Evolutionary conservation across 805 yeast genomes (phyloP).

Genomic region (Candida pseudoglaebosa): DNA sequence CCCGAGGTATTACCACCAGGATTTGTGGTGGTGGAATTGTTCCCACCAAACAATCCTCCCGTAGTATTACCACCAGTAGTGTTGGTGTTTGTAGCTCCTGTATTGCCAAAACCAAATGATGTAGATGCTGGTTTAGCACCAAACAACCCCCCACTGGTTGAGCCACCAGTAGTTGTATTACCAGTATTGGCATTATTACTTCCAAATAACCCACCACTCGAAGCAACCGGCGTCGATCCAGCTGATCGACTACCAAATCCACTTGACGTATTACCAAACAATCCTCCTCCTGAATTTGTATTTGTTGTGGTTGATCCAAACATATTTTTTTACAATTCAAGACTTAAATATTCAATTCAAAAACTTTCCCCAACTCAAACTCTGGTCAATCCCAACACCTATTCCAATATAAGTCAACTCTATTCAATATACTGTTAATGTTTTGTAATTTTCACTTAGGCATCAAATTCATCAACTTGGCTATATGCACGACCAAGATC

Average conservation of each 20-base stretch:
- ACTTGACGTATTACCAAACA: constrained; percentile 17
- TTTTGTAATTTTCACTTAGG: neutral
- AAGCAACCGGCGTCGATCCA: constrained; percentile 3
- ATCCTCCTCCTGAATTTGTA: constrained; percentile 16
- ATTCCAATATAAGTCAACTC: neutral
- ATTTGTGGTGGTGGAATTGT: constrained; percentile 4
- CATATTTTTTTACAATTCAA: constrained; percentile 8
- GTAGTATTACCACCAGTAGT: constrained; percentile 5
- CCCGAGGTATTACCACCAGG: constrained; percentile 15
- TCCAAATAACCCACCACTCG: constrained; percentile 28
- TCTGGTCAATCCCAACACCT: neutral
- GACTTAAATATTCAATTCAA: neutral
- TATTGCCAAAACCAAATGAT: constrained; percentile 1
- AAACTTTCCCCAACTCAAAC: neutral
- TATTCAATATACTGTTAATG: neutral
- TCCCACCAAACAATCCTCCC: constrained; percentile 18
- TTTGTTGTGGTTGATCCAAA: constrained; percentile 13
- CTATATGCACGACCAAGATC: neutral
- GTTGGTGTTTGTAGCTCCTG: neutral
- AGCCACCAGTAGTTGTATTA: constrained; percentile 5
- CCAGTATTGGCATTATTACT: constrained; percentile 6
- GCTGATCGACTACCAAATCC: constrained; percentile 5
- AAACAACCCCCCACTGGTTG: constrained; percentile 18
- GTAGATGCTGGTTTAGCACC: constrained; percentile 13
- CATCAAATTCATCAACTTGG: neutral